Evolutionary conservation across 805 yeast genomes (phyloP).

Genomic region (Kodamaea neixiangensis): DNA sequence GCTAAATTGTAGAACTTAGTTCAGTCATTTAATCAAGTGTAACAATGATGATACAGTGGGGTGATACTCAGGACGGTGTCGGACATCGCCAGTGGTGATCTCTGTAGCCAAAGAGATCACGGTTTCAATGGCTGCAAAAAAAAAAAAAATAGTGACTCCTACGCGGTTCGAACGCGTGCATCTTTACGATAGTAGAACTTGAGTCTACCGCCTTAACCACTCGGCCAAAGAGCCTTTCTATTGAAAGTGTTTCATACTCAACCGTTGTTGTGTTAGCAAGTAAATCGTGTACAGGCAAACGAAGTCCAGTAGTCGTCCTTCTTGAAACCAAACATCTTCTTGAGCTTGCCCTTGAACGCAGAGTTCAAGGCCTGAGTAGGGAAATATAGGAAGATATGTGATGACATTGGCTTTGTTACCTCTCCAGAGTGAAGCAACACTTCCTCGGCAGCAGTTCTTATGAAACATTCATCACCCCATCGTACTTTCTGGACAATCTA

Average conservation of each 20-base stretch:
- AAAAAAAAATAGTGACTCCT: neutral
- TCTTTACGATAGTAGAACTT: neutral
- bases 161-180: neutral
- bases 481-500: constrained; percentile 82
- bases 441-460: constrained; percentile 90
- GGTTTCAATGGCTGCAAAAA: no score
- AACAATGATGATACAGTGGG: no score
- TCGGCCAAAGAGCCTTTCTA: no score
- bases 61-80: no score
- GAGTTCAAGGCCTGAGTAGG: constrained; percentile 99
- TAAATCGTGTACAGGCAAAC: constrained; percentile 98
- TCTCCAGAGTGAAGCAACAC: constrained; percentile 96
- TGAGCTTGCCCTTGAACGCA: constrained; percentile 97
- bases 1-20: no score
- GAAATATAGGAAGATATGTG: constrained; percentile 98
- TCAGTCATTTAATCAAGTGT: no score
- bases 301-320: constrained; percentile 92
- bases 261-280: no score
- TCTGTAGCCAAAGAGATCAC: no score
- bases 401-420: constrained; percentile 99
- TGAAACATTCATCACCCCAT: constrained; percentile 94
- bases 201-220: neutral
- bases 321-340: constrained; percentile 95
- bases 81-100: no score
- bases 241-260: neutral